Evolutionary conservation across 805 yeast genomes (phyloP).

Genomic region (Candida nitratophila): DNA sequence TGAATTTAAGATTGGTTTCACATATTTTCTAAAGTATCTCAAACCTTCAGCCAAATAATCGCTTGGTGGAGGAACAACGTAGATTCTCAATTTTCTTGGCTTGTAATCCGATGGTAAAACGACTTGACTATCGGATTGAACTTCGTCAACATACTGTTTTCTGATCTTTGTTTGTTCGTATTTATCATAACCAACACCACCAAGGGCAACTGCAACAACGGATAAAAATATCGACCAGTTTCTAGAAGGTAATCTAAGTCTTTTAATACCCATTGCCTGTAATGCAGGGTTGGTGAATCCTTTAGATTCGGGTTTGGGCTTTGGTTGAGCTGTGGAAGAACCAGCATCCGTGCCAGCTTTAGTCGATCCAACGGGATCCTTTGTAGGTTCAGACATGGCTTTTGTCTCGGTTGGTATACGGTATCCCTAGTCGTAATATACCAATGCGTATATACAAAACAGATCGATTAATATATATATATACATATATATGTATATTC

Average conservation of each 20-base stretch:
- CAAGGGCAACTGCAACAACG: conserved; percentile 54
- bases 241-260: conserved; percentile 74
- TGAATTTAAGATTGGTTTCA: conserved; percentile 80
- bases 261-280: conserved; percentile 76
- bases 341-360: background rate
- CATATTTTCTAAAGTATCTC: conserved; percentile 65
- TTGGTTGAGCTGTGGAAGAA: too few species aligned
- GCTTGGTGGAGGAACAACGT: conserved; percentile 95
- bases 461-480: too few species aligned
- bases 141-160: conserved; percentile 54
- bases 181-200: conserved; percentile 78
- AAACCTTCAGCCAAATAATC: conserved; percentile 74
- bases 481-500: too few species aligned
- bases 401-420: too few species aligned
- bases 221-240: conserved; percentile 92
- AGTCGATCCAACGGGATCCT: background rate
- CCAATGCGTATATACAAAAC: too few species aligned
- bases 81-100: conserved; percentile 75
- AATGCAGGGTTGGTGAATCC: conserved; percentile 73
- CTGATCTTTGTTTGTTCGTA: conserved; percentile 62
- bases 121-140: conserved; percentile 29
- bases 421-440: too few species aligned
- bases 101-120: conserved; percentile 36
- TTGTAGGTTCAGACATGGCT: background rate
- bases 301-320: conserved; percentile 7